Conservation (phyloP, 768 basidiomycete genomes). For the Agaricus subrufescens region DNA sequence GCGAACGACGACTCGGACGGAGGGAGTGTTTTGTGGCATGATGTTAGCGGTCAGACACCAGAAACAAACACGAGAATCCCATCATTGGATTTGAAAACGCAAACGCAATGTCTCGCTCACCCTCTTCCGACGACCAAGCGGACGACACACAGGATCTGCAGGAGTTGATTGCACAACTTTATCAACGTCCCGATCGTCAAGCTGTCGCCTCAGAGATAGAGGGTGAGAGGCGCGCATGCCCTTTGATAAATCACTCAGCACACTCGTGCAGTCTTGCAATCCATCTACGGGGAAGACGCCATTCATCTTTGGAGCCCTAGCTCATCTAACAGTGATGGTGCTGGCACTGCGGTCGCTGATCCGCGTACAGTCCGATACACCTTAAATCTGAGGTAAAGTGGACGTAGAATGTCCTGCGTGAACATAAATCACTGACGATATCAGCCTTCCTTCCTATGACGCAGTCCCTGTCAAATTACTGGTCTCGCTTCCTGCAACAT, state of each 20-base stretch:
- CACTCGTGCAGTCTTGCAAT: slow-evolving; percentile 55
- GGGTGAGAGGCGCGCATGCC: slow-evolving; percentile 22
- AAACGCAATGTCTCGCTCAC: slow-evolving; percentile 17
- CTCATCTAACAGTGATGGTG: slow-evolving; percentile 16
- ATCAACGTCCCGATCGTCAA: slow-evolving; percentile 32
- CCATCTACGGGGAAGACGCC: slow-evolving; percentile 73
- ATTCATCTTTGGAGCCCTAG: slow-evolving; percentile 54
- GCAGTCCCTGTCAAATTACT: slow-evolving; percentile 47
- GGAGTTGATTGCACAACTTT: slow-evolving; percentile 29
- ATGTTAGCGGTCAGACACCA: background rate
- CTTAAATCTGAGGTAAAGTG: slow-evolving; percentile 55
- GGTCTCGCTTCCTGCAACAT: slow-evolving; percentile 54
- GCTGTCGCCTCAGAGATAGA: slow-evolving; percentile 42
- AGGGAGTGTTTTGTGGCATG: slow-evolving; percentile 9
- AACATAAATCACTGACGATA: slow-evolving; percentile 18
- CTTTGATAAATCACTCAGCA: background rate
- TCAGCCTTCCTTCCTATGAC: slow-evolving; percentile 51
- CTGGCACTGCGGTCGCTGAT: slow-evolving; percentile 12
- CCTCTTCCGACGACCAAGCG: slow-evolving; percentile 18
- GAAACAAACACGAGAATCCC: background rate
- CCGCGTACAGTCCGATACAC: slow-evolving; percentile 56
- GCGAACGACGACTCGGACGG: slow-evolving; percentile 71
- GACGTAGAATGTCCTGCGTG: slow-evolving; percentile 1
- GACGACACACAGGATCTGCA: slow-evolving; percentile 26
- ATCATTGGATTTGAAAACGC: slow-evolving; percentile 11